Conservation (phyloP, 2,329 filamentous ascomycete genomes). For the Nemania sp. region DNA sequence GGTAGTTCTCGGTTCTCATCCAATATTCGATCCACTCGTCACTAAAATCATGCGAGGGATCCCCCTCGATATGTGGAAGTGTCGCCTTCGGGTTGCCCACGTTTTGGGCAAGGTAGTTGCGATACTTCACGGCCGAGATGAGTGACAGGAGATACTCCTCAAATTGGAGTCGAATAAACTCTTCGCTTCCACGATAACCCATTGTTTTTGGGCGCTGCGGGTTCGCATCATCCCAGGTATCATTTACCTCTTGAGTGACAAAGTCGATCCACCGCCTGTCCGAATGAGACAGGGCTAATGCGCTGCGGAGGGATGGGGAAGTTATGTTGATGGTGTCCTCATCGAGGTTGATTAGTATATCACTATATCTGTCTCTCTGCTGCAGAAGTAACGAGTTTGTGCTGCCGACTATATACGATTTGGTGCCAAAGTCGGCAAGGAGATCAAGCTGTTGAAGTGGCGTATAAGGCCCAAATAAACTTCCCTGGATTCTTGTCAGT, state of each 20-base stretch:
- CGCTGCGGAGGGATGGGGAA: constrained; percentile 75
- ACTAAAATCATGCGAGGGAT: constrained; percentile 84
- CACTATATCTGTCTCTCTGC: constrained; percentile 93
- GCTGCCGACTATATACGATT: constrained; percentile 95
- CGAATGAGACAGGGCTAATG: constrained; percentile 78
- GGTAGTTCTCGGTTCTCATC: constrained; percentile 87
- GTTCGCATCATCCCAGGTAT: constrained; percentile 95
- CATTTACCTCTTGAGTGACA: constrained; percentile 87
- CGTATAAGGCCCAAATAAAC: constrained; percentile 94
- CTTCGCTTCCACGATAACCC: constrained; percentile 93
- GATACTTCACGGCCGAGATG: constrained; percentile 88
- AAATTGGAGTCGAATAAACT: constrained; percentile 95
- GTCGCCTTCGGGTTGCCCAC: constrained; percentile 62
- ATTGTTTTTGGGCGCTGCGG: constrained; percentile 90
- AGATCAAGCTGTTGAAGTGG: constrained; percentile 94
- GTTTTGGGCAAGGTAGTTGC: constrained; percentile 65
- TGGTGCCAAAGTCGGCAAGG: constrained; percentile 89
- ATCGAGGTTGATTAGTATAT: constrained; percentile 95
- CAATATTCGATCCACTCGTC: constrained; percentile 85
- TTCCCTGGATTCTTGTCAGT: constrained; percentile 61
- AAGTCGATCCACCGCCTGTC: constrained; percentile 97
- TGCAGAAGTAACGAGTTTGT: constrained; percentile 94
- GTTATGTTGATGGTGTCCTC: constrained; percentile 84
- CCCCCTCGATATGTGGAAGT: constrained; percentile 73
- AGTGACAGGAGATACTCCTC: constrained; percentile 94